These are phyloP conservation scores for Hypoxylon sp. DNA, from an alignment of 2,329 filamentous ascomycete genomes.

Conservation along the genomic window DNA sequence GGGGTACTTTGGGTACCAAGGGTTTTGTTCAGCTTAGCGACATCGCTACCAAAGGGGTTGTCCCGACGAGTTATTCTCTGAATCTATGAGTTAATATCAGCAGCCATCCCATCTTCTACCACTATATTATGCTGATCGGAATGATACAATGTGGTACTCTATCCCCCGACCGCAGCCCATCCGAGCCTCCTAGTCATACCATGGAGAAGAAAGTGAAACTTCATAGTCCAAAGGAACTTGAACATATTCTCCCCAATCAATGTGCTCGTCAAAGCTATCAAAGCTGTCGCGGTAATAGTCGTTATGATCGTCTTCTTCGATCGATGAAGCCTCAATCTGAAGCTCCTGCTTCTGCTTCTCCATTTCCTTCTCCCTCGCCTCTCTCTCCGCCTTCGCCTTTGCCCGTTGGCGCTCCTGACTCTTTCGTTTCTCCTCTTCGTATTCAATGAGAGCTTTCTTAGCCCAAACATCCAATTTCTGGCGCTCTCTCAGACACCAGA, in stretches of 20 bases:
- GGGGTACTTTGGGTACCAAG: no score
- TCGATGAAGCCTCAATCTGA: not conserved
- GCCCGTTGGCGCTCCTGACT: slow-evolving; percentile 20
- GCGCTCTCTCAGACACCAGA: slow-evolving; percentile 62
- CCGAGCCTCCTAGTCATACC: not conserved
- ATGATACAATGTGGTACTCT: not conserved
- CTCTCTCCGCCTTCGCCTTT: slow-evolving; percentile 10
- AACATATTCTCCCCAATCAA: slow-evolving; percentile 10
- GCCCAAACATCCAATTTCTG: slow-evolving; percentile 57
- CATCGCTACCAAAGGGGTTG: not conserved
- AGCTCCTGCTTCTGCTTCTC: slow-evolving; percentile 6
- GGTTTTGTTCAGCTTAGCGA: no score
- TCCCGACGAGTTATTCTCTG: not conserved
- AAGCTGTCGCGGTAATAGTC: no score
- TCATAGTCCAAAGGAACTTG: not conserved
- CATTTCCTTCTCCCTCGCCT: slow-evolving; percentile 8
- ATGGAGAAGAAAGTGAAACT: not conserved
- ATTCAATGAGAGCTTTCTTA: slow-evolving; percentile 14
- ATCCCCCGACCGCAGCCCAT: not conserved
- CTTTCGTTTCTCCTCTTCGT: slow-evolving; percentile 22
- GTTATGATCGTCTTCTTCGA: not conserved
- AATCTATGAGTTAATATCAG: not conserved
- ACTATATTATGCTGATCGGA: not conserved
- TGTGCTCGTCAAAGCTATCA: not conserved
- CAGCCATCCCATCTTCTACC: not conserved